Base-by-base conservation (phyloP, 257 asterid species). In the Paraleonurus japonicus region DNA sequence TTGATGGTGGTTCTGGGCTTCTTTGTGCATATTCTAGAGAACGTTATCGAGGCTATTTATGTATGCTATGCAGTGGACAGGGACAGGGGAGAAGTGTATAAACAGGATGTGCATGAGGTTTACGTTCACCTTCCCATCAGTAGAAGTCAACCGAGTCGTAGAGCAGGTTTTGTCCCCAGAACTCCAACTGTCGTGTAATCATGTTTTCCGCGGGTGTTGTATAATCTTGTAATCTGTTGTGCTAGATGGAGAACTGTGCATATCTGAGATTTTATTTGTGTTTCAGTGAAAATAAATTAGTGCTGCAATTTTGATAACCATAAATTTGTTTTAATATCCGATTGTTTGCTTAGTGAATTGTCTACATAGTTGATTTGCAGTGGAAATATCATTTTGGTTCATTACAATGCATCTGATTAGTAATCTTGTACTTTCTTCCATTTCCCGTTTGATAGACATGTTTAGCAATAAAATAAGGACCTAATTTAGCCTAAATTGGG, bases 51-150 rank as follows among this genome's bases (percentile, higher is more conserved):
- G 20, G 84, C 98, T 0, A 86, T 95, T 57, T 95, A 95, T 9
- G 90, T 95, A 35, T 95, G 99, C 81, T 95, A 95, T 5, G 98
- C 97, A 3, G 76, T 95, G 33, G 99, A 95, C 80, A 75, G 94
- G 67, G 98, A 95, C 73, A 81, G 85, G 61, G 99, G 96, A 3
- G 98, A 95, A 80, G 97, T 89, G 23, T 83, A 81, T 62, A 91
- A 89, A 70, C 96, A 86, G 73, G 96, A 89, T 4, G 92, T 95
- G 30, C 99, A 95, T 22, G 95, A 95, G 74, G 98, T 95, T 61
- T 95, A 92, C 61, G 96, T 86, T 65, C 90, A 88, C 76, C 98
- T 95, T 41, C 99, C 99, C 2, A 86, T 92, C 75, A 92, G 95
- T 76, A 84, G 97, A 84, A 85, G 94, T 74, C 89, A 81, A 20